These are phyloP conservation scores for Saturnispora serradocipensis DNA, from an alignment of 805 yeast genomes.

Conservation along the genomic window DNA sequence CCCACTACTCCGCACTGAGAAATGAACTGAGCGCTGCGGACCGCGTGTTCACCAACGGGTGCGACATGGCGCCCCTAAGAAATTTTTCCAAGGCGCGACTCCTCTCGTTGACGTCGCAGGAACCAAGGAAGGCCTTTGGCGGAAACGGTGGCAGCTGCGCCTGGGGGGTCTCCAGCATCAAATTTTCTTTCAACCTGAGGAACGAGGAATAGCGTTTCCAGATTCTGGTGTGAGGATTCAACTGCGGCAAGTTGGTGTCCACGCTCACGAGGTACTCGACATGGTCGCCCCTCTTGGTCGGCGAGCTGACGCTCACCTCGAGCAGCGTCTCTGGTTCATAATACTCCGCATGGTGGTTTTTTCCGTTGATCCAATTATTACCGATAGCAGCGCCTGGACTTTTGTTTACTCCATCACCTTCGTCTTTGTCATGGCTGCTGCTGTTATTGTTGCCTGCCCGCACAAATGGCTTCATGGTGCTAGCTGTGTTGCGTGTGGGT, in stretches of 20 bases:
- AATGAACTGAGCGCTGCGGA: conserved; percentile 44
- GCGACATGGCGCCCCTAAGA: conserved; percentile 73
- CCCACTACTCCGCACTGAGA: not conserved
- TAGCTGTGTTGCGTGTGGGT: conserved; percentile 2
- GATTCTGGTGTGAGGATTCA: conserved; percentile 49
- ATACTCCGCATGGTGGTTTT: conserved; percentile 33
- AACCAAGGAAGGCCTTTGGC: conserved; percentile 57
- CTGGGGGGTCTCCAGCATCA: conserved; percentile 67
- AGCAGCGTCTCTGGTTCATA: conserved; percentile 92
- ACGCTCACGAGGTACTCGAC: conserved; percentile 86
- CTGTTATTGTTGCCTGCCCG: not conserved
- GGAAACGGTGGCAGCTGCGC: conserved; percentile 85
- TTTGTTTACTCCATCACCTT: not conserved
- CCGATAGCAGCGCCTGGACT: not conserved
- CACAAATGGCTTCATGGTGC: not conserved
- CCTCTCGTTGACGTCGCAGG: conserved; percentile 67
- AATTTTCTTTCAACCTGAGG: conserved; percentile 63
- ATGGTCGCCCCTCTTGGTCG: conserved; percentile 44
- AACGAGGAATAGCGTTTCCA: conserved; percentile 89
- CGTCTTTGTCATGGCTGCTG: not conserved
- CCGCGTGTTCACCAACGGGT: conserved; percentile 82
- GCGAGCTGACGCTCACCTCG: conserved; percentile 81
- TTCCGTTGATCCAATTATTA: not conserved
- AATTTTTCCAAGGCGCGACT: conserved; percentile 78
- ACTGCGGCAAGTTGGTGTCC: conserved; percentile 85